These are phyloP conservation scores for Cymbidium sinense DNA, from an alignment of 106 monocot genomes.

Conservation along the genomic window DNA sequence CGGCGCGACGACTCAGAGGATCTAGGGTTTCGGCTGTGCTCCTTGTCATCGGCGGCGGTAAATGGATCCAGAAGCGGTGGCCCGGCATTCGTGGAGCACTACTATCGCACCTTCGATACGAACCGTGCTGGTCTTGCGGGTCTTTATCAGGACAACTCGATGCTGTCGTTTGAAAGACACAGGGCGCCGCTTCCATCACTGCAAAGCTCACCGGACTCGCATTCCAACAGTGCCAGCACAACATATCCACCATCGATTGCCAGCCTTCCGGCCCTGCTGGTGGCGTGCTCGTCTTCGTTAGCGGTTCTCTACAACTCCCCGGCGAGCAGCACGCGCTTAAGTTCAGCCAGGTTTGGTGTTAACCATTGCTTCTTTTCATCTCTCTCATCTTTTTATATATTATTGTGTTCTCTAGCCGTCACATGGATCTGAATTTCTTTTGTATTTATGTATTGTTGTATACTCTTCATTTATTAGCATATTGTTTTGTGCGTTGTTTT, in stretches of 20 bases:
- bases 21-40: slow-evolving; percentile 6
- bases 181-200: slow-evolving; percentile 45
- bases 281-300: slow-evolving; percentile 21
- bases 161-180: slow-evolving; percentile 65
- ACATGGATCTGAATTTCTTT: background rate
- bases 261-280: slow-evolving; percentile 25
- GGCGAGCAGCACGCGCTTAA: slow-evolving; percentile 29
- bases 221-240: slow-evolving; percentile 65
- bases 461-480: background rate
- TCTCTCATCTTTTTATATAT: background rate
- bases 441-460: background rate
- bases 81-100: slow-evolving; percentile 28
- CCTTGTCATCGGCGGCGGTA: slow-evolving; percentile 4
- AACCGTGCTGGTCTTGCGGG: slow-evolving; percentile 38
- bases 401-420: background rate
- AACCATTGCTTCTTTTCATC: background rate
- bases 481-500: background rate
- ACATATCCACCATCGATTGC: slow-evolving; percentile 52
- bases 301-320: slow-evolving; percentile 13
- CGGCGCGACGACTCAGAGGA: background rate
- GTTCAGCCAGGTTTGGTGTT: slow-evolving; percentile 42
- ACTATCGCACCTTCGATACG: slow-evolving; percentile 25
- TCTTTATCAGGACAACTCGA: slow-evolving; percentile 59
- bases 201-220: slow-evolving; percentile 43
- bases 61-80: slow-evolving; percentile 55